Percentiles rank a stretch among this genome's conserved stretches.
phyloP scores from a whole-genome alignment of 2,329 filamentous ascomycete species.

The Aspergillus sp. region DNA sequence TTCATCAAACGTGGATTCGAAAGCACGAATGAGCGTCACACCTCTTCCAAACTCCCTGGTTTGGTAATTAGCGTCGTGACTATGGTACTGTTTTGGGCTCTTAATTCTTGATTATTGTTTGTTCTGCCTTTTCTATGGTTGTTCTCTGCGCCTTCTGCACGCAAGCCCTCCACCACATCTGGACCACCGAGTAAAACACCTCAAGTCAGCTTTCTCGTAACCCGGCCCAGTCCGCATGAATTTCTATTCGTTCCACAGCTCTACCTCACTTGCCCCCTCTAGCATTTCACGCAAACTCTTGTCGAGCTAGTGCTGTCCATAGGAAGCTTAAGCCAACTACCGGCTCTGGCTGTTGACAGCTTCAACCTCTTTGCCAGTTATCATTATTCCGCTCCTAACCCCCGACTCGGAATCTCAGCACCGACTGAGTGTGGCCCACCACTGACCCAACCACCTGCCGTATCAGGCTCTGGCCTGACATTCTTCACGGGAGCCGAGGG shows the following conservation, averaged over 20 bases:
- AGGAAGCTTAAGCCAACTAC: constrained; percentile 20
- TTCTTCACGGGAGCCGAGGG: constrained; percentile 31
- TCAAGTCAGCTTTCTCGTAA: constrained; percentile 4
- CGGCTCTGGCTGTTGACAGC: constrained; percentile 18
- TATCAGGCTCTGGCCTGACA: constrained; percentile 23
- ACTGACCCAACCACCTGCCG: background rate
- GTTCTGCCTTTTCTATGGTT: background rate
- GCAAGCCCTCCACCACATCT: constrained; percentile 4
- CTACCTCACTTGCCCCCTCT: constrained; percentile 4
- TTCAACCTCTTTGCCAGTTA: constrained; percentile 15
- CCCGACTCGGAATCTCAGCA: constrained; percentile 3
- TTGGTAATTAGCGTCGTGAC: background rate
- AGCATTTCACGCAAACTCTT: constrained; percentile 4
- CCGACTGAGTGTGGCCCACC: constrained; percentile 11
- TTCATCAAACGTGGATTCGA: constrained; percentile 6
- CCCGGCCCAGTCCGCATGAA: constrained; percentile 6
- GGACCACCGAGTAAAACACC: background rate
- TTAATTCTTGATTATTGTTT: background rate
- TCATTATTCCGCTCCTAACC: constrained; percentile 7
- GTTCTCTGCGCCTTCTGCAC: background rate
- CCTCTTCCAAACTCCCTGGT: background rate
- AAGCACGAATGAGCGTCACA: constrained; percentile 3
- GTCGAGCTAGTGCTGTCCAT: constrained; percentile 1
- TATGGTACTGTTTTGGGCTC: constrained; percentile 6
- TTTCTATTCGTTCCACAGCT: constrained; percentile 9